Evolutionary conservation across 192 early-diverging fungal genomes (phyloP), one percentile per base, ranked within the genome.

Genomic region (Thoreauomyces humboldtii): DNA sequence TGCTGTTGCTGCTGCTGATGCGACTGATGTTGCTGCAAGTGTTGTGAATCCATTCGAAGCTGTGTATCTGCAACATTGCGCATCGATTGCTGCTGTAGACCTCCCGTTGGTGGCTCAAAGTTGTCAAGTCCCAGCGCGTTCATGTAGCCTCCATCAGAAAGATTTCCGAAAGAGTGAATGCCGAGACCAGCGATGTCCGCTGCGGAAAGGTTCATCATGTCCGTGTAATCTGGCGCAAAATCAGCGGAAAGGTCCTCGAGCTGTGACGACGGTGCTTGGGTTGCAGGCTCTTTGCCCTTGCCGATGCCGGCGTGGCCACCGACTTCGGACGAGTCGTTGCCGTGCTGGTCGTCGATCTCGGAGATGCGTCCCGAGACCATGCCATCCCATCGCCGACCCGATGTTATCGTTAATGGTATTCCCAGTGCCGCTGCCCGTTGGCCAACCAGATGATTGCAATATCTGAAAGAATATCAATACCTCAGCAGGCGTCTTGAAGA

Each of bases 381-480:
- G 19, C 50, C 50, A 25, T 57, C 35, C 34, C 31, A 57, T 32
- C 59, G 44, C 7, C 42, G 42, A 7, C 46, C 41, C 1, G 44
- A 32, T 7, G 32, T 44, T n/a, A 55, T 43, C 4, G 38, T 37
- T 17, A 27, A 22, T 19, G 63, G 63, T n/a, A 65, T 56, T 35
- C 63, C 65, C 14, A 60, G 29, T 0, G 65, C 65, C 6, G 65
- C 65, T 7, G 57, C 54, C 3, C 47, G 65, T 35, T 67, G 65
- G 41, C 29, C 55, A 24, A 59, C 57, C 7, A 67, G 57, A 35
- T 67, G 65, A 44, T 67, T 67, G 36, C 65, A 67, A 44, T 67
- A 67, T 37, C 65, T 67, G 27, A 0, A 15, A 27, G 34, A 51
- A 27, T n/a, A n/a, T n/a, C n/a, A n/a, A n/a, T n/a, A n/a, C n/a